Base-by-base conservation (phyloP, 768 basidiomycete species). In the Pleurotus tuoliensis region DNA sequence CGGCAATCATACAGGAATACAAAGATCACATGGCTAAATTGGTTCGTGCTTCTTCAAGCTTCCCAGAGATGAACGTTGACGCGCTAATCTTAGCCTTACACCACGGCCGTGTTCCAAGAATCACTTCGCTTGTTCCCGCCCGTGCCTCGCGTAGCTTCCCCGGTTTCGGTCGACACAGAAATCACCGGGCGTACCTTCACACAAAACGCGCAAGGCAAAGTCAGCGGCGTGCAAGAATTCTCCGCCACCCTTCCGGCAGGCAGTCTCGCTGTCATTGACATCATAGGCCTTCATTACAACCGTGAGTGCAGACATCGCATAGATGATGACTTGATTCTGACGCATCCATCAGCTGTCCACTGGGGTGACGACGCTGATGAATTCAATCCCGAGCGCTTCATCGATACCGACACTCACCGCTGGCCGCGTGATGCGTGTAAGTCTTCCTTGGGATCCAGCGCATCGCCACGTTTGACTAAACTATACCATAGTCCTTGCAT, bases 341-440 rank as follows among this genome's bases (percentile, higher is more conserved):
- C 8, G 30, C 30, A 1, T 34, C 30, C 7, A 11, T 34, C 40
- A 82, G 81, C 77, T 1, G 66, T 78, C 12, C 71, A 78, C 46
- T 82, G 81, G 81, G 81, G 81, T 8, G 65, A 71, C n/a, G 79
- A 82, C 52, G 69, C 55, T 0, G 64, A 59, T 8, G 70, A 73
- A 16, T 82, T 80, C 69, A 79, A 67, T 43, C 80, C 80, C 0
- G 76, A 78, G 45, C 72, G 77, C 0, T 82, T 82, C 63, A 69
- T 82, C 27, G 80, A 82, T 53, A 80, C 77, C 0, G 72, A 72
- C 5, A 65, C 70, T 1, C 80, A 82, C 54, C 69, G 71, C 27
- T 82, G 80, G 80, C 81, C 79, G 7, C 74, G 81, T n/a, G 71
- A 80, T 53, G 80, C 77, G 15, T 80, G 79, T 78, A 56, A 47